These are phyloP conservation scores for Russula virescens DNA, from an alignment of 768 basidiomycete genomes.

Conservation along the genomic window DNA sequence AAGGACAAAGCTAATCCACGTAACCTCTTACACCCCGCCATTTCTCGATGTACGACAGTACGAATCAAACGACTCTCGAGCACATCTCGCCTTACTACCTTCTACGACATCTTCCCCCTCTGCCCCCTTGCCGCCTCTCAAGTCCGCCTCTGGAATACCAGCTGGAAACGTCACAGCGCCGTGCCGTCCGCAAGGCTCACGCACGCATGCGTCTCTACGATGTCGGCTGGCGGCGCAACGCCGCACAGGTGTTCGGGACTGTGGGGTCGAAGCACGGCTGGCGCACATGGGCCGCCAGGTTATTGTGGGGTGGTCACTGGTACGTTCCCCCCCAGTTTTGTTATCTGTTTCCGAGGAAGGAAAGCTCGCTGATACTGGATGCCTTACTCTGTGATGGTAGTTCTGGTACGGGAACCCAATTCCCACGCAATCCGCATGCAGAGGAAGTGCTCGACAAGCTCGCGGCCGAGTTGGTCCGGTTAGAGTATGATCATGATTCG, in stretches of 20 bases:
- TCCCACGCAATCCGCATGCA: conserved; percentile 61
- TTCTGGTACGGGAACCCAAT: conserved; percentile 62
- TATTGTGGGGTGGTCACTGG: conserved; percentile 61
- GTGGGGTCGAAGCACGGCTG: conserved; percentile 38
- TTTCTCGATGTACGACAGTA: conserved; percentile 39
- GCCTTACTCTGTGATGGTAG: neutral
- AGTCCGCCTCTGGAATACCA: conserved; percentile 70
- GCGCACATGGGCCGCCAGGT: conserved; percentile 47
- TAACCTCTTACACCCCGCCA: neutral
- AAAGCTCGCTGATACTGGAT: neutral
- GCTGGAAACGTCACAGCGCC: conserved; percentile 57
- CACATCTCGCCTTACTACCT: conserved; percentile 69
- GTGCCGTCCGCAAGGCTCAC: conserved; percentile 60
- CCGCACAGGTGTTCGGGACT: conserved; percentile 53
- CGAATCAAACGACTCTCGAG: conserved; percentile 84
- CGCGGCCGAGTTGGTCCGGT: conserved; percentile 53
- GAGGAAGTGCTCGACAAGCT: conserved; percentile 62
- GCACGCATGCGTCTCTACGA: conserved; percentile 59
- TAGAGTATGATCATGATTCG: conserved; percentile 32
- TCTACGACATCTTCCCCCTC: conserved; percentile 61
- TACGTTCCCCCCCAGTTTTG: conserved; percentile 33
- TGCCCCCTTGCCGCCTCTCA: conserved; percentile 53
- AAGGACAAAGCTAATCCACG: too few relatives aligned
- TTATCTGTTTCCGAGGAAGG: neutral
- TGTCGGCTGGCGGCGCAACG: conserved; percentile 67